Evolutionary conservation across 768 basidiomycete species (phyloP).

Genomic region (Naganishia friedmannii): DNA sequence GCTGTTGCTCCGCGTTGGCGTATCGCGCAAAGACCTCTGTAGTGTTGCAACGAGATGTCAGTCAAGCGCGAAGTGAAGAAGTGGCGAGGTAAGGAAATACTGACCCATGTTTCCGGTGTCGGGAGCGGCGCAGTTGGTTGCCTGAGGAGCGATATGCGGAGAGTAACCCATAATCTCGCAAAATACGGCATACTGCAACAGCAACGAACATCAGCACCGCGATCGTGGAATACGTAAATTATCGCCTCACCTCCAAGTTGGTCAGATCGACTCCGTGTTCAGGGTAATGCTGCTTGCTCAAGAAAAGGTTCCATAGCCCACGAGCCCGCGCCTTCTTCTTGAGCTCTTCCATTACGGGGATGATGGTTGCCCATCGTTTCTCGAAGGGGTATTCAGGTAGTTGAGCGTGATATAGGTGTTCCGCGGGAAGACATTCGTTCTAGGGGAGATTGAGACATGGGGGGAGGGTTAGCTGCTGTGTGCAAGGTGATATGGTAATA

Average conservation of each 20-base stretch:
- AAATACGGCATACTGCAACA: slow-evolving; percentile 83
- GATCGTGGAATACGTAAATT: neutral
- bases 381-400: slow-evolving; percentile 66
- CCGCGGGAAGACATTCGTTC: slow-evolving; percentile 84
- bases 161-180: slow-evolving; percentile 88
- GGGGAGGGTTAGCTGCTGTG: neutral
- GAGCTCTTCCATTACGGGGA: slow-evolving; percentile 75
- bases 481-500: neutral
- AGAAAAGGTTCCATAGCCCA: slow-evolving; percentile 95
- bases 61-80: neutral
- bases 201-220: neutral
- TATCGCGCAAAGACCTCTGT: slow-evolving; percentile 89
- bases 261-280: slow-evolving; percentile 81
- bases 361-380: slow-evolving; percentile 76
- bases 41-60: slow-evolving; percentile 49
- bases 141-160: slow-evolving; percentile 76
- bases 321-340: slow-evolving; percentile 81
- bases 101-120: slow-evolving; percentile 92
- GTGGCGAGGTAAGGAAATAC: slow-evolving; percentile 52
- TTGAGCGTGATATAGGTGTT: slow-evolving; percentile 73
- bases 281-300: slow-evolving; percentile 91
- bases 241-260: slow-evolving; percentile 74
- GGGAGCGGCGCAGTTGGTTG: slow-evolving; percentile 89
- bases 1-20: slow-evolving; percentile 84
- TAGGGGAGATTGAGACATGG: slow-evolving; percentile 46